These are phyloP conservation scores for Fusarium decemcellulare DNA, from an alignment of 2,329 filamentous ascomycete species.

Conservation along the genomic window DNA sequence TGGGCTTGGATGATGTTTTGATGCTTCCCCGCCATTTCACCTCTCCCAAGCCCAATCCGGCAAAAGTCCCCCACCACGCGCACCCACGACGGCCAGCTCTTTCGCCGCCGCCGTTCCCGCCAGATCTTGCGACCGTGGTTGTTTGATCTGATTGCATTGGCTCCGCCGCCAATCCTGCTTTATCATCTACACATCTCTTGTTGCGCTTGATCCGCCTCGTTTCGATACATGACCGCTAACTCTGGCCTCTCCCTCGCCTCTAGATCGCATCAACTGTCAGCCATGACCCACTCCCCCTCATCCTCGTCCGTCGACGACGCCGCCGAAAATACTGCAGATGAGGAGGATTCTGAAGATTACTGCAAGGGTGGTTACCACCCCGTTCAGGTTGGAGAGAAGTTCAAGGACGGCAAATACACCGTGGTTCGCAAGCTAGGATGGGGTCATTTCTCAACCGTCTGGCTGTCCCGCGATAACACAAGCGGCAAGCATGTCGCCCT, in stretches of 20 bases:
- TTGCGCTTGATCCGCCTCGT: conserved; percentile 29
- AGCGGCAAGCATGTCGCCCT: conserved; percentile 95
- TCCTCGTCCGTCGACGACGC: conserved; percentile 86
- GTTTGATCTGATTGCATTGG: conserved; percentile 41
- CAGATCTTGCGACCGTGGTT: conserved; percentile 44
- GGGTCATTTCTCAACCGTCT: conserved; percentile 99
- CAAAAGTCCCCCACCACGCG: conserved; percentile 47
- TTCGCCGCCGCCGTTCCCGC: conserved; percentile 41
- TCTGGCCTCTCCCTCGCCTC: conserved; percentile 24
- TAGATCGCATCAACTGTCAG: conserved; percentile 69
- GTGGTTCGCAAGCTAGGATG: conserved; percentile 96
- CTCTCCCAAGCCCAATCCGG: conserved; percentile 48
- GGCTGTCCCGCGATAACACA: conserved; percentile 84
- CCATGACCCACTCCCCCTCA: conserved; percentile 80
- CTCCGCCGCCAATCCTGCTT: conserved; percentile 34
- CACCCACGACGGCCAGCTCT: conserved; percentile 42
- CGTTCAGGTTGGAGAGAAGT: conserved; percentile 93
- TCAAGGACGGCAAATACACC: conserved; percentile 97
- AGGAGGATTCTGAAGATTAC: conserved; percentile 99
- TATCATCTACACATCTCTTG: conserved; percentile 25
- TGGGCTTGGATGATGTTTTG: conserved; percentile 43
- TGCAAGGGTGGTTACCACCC: conserved; percentile 99
- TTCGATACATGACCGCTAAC: conserved; percentile 27
- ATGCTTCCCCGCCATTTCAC: conserved; percentile 49
- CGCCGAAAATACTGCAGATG: conserved; percentile 93